These are phyloP conservation scores for Myriosclerotinia curreyana DNA, from an alignment of 2,329 filamentous ascomycete genomes.

Conservation along the genomic window DNA sequence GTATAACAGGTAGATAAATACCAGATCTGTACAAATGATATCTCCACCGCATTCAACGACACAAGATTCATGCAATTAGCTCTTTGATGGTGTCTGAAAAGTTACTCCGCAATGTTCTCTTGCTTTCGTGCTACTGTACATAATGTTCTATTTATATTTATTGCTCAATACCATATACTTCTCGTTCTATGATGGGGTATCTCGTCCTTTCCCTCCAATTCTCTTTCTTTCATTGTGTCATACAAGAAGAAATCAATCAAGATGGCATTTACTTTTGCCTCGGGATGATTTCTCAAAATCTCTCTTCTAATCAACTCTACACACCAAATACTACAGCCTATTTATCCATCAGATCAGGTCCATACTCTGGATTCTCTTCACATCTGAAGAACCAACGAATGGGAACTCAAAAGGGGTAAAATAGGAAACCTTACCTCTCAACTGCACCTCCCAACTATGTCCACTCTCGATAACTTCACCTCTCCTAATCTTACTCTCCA, in stretches of 20 bases:
- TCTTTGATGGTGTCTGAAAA: neutral
- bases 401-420: neutral
- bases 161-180: slow-evolving; percentile 82
- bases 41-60: neutral
- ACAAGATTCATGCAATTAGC: neutral
- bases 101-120: neutral
- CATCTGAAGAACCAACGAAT: neutral
- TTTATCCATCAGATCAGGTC: neutral
- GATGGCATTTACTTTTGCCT: slow-evolving; percentile 75
- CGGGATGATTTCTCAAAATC: slow-evolving; percentile 70
- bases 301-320: slow-evolving; percentile 84
- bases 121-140: neutral
- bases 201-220: slow-evolving; percentile 57
- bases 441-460: slow-evolving; percentile 76
- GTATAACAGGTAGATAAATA: slow-evolving; percentile 11
- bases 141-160: neutral
- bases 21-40: slow-evolving; percentile 8
- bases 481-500: slow-evolving; percentile 67
- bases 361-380: neutral
- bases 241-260: slow-evolving; percentile 97
- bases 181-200: slow-evolving; percentile 85
- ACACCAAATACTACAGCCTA: slow-evolving; percentile 91
- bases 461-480: slow-evolving; percentile 67
- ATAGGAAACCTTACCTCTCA: slow-evolving; percentile 59
- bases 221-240: slow-evolving; percentile 85